phyloP scores from a whole-genome alignment of 176 grass and related monocot genomes.

The Oryza punctata region DNA sequence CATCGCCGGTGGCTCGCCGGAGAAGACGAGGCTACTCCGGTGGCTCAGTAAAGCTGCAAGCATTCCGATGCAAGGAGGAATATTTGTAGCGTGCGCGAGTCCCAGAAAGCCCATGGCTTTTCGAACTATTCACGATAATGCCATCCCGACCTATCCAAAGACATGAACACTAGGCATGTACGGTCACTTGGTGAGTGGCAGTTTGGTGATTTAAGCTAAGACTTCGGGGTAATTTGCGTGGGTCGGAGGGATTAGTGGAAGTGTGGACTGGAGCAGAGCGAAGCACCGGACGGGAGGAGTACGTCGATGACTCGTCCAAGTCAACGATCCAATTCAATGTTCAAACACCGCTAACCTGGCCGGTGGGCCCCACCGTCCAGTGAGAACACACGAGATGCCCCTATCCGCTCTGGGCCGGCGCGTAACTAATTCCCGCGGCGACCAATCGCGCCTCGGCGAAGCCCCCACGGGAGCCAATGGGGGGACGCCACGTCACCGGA shows the following conservation, averaged over 20 bases:
- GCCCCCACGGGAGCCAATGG: not conserved
- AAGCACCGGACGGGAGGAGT: not conserved
- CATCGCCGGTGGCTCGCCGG: slow-evolving; percentile 41
- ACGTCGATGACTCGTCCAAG: slow-evolving; percentile 23
- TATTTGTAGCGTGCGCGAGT: slow-evolving; percentile 44
- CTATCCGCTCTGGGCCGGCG: not conserved
- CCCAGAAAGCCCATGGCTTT: not conserved
- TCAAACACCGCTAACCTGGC: not conserved
- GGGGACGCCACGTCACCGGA: slow-evolving; percentile 15
- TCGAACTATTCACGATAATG: slow-evolving; percentile 9
- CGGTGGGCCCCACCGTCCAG: not conserved
- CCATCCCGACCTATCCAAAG: not conserved
- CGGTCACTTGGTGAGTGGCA: not conserved
- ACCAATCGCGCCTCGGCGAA: slow-evolving; percentile 5
- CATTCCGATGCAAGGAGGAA: slow-evolving; percentile 11
- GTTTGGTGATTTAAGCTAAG: not conserved
- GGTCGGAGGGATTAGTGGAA: not conserved
- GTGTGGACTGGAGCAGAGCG: slow-evolving; percentile 16
- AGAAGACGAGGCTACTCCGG: not conserved
- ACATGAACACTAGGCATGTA: accelerated
- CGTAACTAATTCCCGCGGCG: not conserved
- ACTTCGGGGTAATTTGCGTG: not conserved
- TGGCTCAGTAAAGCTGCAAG: not conserved
- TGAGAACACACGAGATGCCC: not conserved
- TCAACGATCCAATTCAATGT: slow-evolving; percentile 29